Base-by-base conservation (phyloP, 352 stramenopile species). In the Pythium graminicola region DNA sequence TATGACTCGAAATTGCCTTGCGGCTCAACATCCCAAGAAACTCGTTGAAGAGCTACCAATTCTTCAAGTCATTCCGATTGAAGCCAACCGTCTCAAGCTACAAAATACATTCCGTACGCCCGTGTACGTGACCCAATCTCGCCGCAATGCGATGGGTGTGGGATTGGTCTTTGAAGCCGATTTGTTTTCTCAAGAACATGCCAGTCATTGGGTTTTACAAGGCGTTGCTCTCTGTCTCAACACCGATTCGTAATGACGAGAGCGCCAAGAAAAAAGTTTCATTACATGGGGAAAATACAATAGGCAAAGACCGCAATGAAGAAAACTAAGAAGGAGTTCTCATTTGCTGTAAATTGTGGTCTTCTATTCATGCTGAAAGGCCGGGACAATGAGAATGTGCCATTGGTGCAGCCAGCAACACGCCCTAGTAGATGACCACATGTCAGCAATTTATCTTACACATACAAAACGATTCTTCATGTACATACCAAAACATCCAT, bases 81-180 rank as follows among this genome's bases (percentile, higher is more conserved):
- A 98, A 67, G 89, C 87, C 19, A 93, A 81, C 43, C 96, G 95
- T 23, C 74, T 98, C 52, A 98, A 98, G 70, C 68, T 97, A 20
- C 86, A 97, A 38, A 95, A 96, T 60, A 97, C 90, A 1, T 98
- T 98, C 70, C 86, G 79, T 17, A 97, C 93, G 19, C 94, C 94
- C 9, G 93, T 98, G 44, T 98, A 98, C 65, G 93, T 98, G 22
- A 98, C 93, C 13, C 93, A 98, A 68, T 85, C 74, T 20, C 74
- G 94, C 14, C 76, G 87, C 10, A 98, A 98, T 49, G 93, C 94
- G 31, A 98, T 98, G 92, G 94, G 94, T 22, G 88, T 98, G 19
- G 94, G 94, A 0, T 70, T 98, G 17, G 93, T 98, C 14, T 98
- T 98, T 61, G 85, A 97, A 60, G 94, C 93, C 11, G 87, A 98